Percentiles rank a stretch among this genome's conserved stretches.
These are phyloP conservation scores for Pharnaceum exiguum DNA, from an alignment of 148 eudicot genomes.

Conservation along the genomic window DNA sequence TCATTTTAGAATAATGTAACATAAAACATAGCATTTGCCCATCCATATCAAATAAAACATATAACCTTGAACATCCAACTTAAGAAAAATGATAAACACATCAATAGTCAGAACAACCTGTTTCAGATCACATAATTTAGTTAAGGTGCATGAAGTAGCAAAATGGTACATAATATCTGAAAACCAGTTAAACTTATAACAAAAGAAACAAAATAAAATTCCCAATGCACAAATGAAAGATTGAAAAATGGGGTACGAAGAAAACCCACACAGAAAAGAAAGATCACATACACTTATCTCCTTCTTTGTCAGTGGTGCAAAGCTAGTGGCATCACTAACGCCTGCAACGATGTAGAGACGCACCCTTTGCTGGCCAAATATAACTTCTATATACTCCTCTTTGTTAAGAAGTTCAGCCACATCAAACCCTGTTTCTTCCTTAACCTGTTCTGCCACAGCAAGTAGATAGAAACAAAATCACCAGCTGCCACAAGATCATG, in stretches of 20 bases:
- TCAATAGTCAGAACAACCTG: too few species aligned
- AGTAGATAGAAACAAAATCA: constrained; percentile 1
- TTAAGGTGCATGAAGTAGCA: too few species aligned
- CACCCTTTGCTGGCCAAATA: constrained; percentile 95
- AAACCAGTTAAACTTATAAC: not conserved
- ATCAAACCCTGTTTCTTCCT: constrained; percentile 98
- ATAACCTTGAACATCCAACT: too few species aligned
- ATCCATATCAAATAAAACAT: too few species aligned
- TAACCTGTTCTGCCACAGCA: constrained; percentile 48
- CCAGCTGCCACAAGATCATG: not conserved
- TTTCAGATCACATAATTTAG: too few species aligned
- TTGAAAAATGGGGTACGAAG: too few species aligned
- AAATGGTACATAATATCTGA: too few species aligned
- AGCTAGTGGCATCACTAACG: constrained; percentile 72
- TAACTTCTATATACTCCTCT: constrained; percentile 78
- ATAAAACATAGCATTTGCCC: too few species aligned
- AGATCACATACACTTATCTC: constrained; percentile 82
- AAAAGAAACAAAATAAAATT: not conserved
- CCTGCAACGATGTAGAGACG: constrained; percentile 91
- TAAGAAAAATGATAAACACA: too few species aligned
- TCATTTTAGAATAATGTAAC: too few species aligned
- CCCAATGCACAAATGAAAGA: not conserved
- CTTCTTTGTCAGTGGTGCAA: constrained; percentile 94
- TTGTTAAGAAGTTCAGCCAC: constrained; percentile 76
- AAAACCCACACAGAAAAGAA: constrained; percentile 1